Base-by-base conservation (phyloP, 2,329 filamentous ascomycete genomes). In the Alternaria sp. region DNA sequence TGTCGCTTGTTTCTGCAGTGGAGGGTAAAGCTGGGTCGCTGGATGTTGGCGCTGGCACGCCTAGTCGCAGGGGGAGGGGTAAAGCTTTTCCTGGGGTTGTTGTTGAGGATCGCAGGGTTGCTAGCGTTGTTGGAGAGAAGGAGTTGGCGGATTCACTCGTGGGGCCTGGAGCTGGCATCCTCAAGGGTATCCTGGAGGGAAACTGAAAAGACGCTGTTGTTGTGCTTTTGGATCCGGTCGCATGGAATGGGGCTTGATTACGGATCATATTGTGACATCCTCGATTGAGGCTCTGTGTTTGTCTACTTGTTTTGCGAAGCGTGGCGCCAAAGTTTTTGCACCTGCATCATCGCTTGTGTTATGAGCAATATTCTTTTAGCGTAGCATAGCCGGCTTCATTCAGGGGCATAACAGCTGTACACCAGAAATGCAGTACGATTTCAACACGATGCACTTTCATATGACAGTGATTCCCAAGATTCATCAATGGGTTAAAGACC, bases 81-180 rank as follows among this genome's bases (percentile, higher is more conserved):
- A 70, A 64, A 69, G 67, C 74, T 78, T 81, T 79, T 52, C 78
- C 86, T 74, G 73, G 83, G 79, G 63, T 72, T n/a, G 71, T 75
- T 20, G 82, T 83, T 2, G 93, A 97, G 67, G 93, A 97, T 77
- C 90, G 89, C 77, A 86, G 89, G 56, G 86, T 97, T 49, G 90
- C 90, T 3, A 93, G 92, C 79, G 92, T 88, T 74, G 90, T 94
- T 20, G 89, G 89, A n/a, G 89, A 92, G 74, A 90, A 87, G 72
- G 93, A 97, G 80, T 85, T 97, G 66, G 87, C 90, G 67, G 85
- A 85, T 57, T 89, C 91, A 55, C 86, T 93, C 41, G 87, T 78
- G 45, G 84, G 85, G 25, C 80, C 84, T n/a, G 84, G 85, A 12
- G 74, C 73, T 45, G 64, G 65, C 40, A 78, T 79, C 43, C 64